Conservation (phyloP, 2,329 filamentous ascomycete genomes). For the Sphaerulina vaccinii region DNA sequence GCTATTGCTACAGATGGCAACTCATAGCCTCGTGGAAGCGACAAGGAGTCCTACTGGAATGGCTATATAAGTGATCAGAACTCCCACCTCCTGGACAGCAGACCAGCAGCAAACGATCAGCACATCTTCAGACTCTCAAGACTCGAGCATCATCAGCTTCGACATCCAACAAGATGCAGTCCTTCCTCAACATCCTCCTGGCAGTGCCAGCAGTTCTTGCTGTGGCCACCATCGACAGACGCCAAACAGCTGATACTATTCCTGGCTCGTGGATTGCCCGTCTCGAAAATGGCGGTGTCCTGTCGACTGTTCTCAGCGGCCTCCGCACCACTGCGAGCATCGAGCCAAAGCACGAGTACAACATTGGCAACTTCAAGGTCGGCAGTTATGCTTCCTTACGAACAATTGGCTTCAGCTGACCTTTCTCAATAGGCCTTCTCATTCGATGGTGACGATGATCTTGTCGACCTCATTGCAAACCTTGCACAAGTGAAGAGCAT, state of each 20-base stretch:
- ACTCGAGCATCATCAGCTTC: constrained; percentile 5
- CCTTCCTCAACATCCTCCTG: constrained; percentile 22
- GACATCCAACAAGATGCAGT: constrained; percentile 21
- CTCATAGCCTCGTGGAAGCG: not conserved
- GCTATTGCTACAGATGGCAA: constrained; percentile 4
- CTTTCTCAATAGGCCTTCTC: constrained; percentile 41
- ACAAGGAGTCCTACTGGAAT: not conserved
- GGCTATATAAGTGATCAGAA: constrained; percentile 12
- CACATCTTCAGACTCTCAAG: constrained; percentile 2
- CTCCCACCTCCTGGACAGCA: not conserved
- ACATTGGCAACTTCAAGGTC: constrained; percentile 10
- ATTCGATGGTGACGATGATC: constrained; percentile 37
- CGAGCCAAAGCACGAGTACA: constrained; percentile 18
- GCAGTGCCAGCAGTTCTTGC: constrained; percentile 24
- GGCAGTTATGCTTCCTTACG: not conserved
- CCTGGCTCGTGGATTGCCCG: constrained; percentile 25
- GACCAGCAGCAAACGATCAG: constrained; percentile 8
- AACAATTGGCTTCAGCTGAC: constrained; percentile 27
- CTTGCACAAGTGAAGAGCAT: constrained; percentile 39
- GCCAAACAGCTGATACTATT: constrained; percentile 22
- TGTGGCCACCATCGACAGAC: constrained; percentile 21
- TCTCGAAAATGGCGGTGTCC: constrained; percentile 17
- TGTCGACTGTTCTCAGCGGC: constrained; percentile 15
- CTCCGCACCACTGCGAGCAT: constrained; percentile 23
- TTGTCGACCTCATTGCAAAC: constrained; percentile 34